A percentile compares a stretch with the other conserved stretches of the same genome.
These are phyloP conservation scores for Coemansia sp. DNA, from an alignment of 192 early-diverging fungal species.

Conservation along the genomic window DNA sequence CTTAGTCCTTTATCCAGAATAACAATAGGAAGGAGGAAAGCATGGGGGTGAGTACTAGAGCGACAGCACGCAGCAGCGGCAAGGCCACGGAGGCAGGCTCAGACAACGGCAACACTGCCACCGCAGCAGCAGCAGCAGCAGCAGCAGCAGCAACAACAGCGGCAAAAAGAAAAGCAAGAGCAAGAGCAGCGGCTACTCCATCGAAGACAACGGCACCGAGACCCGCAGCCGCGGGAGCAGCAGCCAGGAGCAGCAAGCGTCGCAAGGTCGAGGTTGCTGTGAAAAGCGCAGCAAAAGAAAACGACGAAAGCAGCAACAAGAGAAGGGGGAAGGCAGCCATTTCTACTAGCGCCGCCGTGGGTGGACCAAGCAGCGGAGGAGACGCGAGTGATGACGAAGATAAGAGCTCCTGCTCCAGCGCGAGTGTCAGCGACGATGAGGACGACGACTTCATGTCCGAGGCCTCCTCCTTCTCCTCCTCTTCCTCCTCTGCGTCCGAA, in stretches of 20 bases:
- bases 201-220: too few species aligned
- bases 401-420: not conserved
- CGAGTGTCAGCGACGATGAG: not conserved
- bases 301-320: too few species aligned
- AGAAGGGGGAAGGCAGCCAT: too few species aligned
- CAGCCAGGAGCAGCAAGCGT: too few species aligned
- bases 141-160: constrained; percentile 16
- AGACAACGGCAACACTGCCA: not conserved
- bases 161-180: constrained; percentile 22
- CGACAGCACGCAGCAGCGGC: not conserved
- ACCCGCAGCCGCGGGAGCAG: too few species aligned
- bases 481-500: too few species aligned
- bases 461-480: too few species aligned
- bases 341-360: not conserved
- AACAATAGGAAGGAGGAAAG: not conserved
- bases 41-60: not conserved
- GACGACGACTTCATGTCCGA: not conserved
- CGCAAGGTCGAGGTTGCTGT: not conserved
- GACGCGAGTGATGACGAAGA: not conserved
- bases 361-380: not conserved
- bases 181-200: not conserved
- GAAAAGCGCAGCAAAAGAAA: too few species aligned
- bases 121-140: constrained; percentile 5
- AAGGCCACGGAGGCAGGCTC: not conserved
- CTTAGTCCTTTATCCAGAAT: too few species aligned